Evolutionary conservation across 2,329 filamentous ascomycete genomes (phyloP).

Genomic region (Stagonosporopsis rhizophila): DNA sequence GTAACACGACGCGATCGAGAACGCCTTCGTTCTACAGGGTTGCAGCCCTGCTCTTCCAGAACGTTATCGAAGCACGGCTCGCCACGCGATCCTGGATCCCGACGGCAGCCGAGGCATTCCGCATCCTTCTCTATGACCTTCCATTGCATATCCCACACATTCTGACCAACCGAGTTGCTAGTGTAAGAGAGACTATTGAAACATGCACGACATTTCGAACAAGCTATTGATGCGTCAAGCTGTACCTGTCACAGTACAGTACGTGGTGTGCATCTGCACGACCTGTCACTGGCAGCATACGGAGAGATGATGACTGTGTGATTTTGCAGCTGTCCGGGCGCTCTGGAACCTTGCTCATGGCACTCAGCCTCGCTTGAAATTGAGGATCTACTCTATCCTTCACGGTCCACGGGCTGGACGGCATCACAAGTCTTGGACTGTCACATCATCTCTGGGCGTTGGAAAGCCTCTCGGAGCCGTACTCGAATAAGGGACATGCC

Average conservation of each 20-base stretch:
- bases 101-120: conserved; percentile 32
- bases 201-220: conserved; percentile 21
- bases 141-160: conserved; percentile 33
- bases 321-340: background rate
- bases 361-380: background rate
- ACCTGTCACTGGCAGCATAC: conserved; percentile 1
- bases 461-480: background rate
- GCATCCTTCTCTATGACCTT: conserved; percentile 27
- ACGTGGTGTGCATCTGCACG: conserved; percentile 16
- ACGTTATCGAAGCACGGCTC: conserved; percentile 32
- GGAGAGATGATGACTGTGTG: conserved; percentile 3
- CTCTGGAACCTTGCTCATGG: conserved; percentile 14
- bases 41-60: conserved; percentile 19
- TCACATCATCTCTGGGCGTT: conserved; percentile 10
- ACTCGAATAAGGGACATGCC: conserved; percentile 6
- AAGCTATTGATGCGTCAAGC: conserved; percentile 29
- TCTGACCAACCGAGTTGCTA: conserved; percentile 6
- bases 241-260: conserved; percentile 24
- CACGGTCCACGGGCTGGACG: conserved; percentile 1
- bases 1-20: conserved; percentile 2
- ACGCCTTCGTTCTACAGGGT: conserved; percentile 7
- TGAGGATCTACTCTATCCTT: background rate
- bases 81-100: conserved; percentile 17
- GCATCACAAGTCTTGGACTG: conserved; percentile 1
- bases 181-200: conserved; percentile 15